Evolutionary conservation across 2,329 filamentous ascomycete species (phyloP).

Genomic region (Thelonectria discophora): DNA sequence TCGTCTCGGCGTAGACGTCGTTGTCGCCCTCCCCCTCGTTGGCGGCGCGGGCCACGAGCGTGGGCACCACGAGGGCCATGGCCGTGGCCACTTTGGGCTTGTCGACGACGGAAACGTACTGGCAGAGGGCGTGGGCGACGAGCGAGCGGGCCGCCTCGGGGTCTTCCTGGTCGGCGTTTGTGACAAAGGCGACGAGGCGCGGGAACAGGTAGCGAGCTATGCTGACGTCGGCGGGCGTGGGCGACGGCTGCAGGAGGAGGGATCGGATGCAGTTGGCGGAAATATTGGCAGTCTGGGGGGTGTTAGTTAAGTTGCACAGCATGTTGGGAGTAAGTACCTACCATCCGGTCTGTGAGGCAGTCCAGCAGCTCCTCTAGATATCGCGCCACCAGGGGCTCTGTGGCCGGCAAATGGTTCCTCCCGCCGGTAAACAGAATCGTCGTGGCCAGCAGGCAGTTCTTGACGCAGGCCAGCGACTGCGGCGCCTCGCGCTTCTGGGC

Average conservation of each 20-base stretch:
- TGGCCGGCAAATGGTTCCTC: slow-evolving; percentile 74
- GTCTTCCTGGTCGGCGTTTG: slow-evolving; percentile 76
- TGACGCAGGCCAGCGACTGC: slow-evolving; percentile 85
- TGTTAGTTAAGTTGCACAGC: slow-evolving; percentile 16
- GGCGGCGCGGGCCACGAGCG: slow-evolving; percentile 75
- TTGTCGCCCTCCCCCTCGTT: slow-evolving; percentile 48
- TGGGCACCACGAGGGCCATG: slow-evolving; percentile 79
- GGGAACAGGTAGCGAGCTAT: slow-evolving; percentile 80
- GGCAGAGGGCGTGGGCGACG: slow-evolving; percentile 77
- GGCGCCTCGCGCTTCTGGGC: slow-evolving; percentile 79
- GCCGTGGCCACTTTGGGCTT: slow-evolving; percentile 63
- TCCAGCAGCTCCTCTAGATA: slow-evolving; percentile 86
- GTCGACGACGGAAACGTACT: slow-evolving; percentile 67
- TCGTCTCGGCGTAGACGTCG: slow-evolving; percentile 75
- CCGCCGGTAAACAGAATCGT: slow-evolving; percentile 90
- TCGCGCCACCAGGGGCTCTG: slow-evolving; percentile 76
- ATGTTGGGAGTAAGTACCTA: slow-evolving; percentile 54
- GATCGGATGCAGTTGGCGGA: slow-evolving; percentile 90
- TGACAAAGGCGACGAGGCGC: slow-evolving; percentile 78
- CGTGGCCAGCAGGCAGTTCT: slow-evolving; percentile 87
- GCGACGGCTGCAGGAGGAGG: slow-evolving; percentile 73
- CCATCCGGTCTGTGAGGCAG: slow-evolving; percentile 81
- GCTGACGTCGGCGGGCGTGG: slow-evolving; percentile 73
- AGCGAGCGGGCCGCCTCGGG: slow-evolving; percentile 78
- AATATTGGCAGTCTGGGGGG: slow-evolving; percentile 78